phyloP scores from a whole-genome alignment of 140 eudicot species.

The Cichorium intybus region DNA sequence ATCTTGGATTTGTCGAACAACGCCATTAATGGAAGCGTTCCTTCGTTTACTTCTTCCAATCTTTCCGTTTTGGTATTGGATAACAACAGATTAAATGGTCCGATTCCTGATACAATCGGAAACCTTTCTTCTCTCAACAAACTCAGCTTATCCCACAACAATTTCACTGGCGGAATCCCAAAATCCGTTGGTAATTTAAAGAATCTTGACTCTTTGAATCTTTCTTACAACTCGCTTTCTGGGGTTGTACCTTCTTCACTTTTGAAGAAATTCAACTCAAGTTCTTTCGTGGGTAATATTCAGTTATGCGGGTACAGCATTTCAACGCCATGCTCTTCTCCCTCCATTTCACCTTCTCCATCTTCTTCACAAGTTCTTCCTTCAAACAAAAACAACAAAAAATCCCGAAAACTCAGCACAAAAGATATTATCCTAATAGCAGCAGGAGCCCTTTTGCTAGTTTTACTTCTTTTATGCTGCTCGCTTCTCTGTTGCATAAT shows the following conservation, averaged over 20 bases:
- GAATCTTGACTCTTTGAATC: conserved; percentile 44
- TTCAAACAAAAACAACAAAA: conserved; percentile 26
- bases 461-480: conserved; percentile 71
- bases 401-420: conserved; percentile 54
- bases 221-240: conserved; percentile 57
- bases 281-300: conserved; percentile 77
- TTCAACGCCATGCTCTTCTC: conserved; percentile 53
- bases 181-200: conserved; percentile 41
- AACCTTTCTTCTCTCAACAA: conserved; percentile 35
- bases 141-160: conserved; percentile 39
- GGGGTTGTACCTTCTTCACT: conserved; percentile 71
- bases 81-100: conserved; percentile 38
- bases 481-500: conserved; percentile 71
- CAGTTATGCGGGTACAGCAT: conserved; percentile 73
- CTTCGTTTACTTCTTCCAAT: conserved; percentile 38
- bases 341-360: conserved; percentile 36
- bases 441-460: conserved; percentile 64
- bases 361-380: conserved; percentile 24
- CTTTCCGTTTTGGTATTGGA: conserved; percentile 37
- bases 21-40: conserved; percentile 61
- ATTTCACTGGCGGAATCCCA: conserved; percentile 58
- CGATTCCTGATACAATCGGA: conserved; percentile 37
- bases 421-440: conserved; percentile 84
- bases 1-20: conserved; percentile 67
- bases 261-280: conserved; percentile 36